These are phyloP conservation scores for Colletotrichum viniferum DNA, from an alignment of 2,329 filamentous ascomycete genomes.

Conservation along the genomic window DNA sequence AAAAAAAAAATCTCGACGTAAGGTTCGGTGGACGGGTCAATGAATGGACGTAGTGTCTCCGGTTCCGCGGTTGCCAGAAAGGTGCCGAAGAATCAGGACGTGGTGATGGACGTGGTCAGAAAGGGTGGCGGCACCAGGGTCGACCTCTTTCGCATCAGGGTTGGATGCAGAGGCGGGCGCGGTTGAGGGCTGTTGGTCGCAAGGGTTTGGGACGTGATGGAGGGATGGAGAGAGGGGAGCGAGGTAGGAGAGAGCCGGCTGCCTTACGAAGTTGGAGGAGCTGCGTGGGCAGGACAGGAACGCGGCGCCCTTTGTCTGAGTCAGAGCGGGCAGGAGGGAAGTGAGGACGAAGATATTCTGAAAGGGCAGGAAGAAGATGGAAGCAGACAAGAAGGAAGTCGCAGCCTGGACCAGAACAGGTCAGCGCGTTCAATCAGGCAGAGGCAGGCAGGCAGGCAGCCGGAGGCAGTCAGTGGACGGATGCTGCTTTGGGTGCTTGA, in stretches of 20 bases:
- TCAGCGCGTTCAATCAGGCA: slow-evolving; percentile 9
- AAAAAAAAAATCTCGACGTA: neutral
- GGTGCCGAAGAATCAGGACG: neutral
- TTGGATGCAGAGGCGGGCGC: neutral
- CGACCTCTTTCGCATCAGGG: neutral
- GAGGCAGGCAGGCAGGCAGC: neutral
- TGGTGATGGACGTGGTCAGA: neutral
- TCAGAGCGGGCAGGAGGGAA: slow-evolving; percentile 1
- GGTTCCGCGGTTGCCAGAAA: neutral
- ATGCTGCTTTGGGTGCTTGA: neutral
- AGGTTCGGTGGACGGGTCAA: neutral
- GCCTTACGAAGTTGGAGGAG: neutral
- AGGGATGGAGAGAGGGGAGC: neutral
- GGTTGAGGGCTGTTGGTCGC: neutral
- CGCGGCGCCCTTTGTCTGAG: slow-evolving; percentile 13
- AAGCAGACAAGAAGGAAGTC: neutral
- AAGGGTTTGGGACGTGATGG: neutral
- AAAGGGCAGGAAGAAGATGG: neutral
- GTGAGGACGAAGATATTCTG: neutral
- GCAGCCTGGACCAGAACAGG: neutral
- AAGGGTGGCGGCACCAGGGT: neutral
- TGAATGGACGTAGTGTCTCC: neutral
- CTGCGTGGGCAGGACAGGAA: slow-evolving; percentile 1
- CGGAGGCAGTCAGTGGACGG: neutral
- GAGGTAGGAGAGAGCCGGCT: neutral